phyloP scores from a whole-genome alignment of 257 asterid species.

The Jacaranda copaia region DNA sequence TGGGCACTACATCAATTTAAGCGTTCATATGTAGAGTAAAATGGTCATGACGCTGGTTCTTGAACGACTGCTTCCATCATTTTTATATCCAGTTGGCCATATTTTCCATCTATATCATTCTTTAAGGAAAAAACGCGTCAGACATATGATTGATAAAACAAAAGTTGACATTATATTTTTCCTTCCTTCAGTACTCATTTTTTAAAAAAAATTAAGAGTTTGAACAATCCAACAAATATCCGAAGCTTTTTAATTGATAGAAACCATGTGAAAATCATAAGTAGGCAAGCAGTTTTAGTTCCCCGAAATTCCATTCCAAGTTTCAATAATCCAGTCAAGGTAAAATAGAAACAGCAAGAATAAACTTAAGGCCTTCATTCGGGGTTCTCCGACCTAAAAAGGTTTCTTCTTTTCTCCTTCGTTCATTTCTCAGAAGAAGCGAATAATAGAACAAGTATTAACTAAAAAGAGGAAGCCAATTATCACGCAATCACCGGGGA shows the following conservation, averaged over 20 bases:
- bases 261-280: neutral
- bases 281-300: neutral
- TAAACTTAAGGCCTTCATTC: neutral
- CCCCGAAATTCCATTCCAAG: neutral
- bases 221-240: neutral
- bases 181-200: neutral
- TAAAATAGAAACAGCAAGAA: neutral
- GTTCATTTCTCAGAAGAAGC: neutral
- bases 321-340: neutral
- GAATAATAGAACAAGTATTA: neutral
- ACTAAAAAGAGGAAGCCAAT: neutral
- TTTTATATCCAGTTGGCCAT: constrained; percentile 10
- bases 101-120: neutral
- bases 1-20: neutral
- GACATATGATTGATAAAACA: neutral
- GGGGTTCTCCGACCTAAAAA: no score
- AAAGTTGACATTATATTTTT: neutral
- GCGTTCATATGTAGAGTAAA: neutral
- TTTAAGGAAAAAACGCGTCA: neutral
- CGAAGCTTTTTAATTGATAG: neutral
- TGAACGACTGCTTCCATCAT: neutral
- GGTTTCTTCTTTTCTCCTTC: neutral
- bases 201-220: no score
- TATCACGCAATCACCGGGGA: neutral
- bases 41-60: neutral